Percentiles rank a stretch among this genome's conserved stretches.
These are phyloP conservation scores for Periconia macrospinosa DNA, from an alignment of 2,329 filamentous ascomycete species.

Conservation along the genomic window DNA sequence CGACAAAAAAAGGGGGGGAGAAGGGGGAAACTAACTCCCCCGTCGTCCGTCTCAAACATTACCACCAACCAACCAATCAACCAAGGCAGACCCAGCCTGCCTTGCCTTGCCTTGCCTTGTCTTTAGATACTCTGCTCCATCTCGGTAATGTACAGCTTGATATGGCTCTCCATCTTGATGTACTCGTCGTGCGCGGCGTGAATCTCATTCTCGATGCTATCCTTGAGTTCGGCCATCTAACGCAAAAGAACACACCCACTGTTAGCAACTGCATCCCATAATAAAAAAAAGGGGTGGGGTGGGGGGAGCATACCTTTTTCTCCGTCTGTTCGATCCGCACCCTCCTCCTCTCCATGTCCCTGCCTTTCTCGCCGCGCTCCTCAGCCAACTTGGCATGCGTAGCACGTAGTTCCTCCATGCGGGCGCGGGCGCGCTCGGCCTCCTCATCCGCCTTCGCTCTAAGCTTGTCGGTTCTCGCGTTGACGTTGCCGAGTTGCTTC, in stretches of 20 bases:
- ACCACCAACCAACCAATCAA: too few species aligned
- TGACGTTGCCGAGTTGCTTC: slow-evolving; percentile 82
- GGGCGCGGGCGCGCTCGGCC: slow-evolving; percentile 76
- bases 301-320: slow-evolving; percentile 74
- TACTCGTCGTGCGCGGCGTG: slow-evolving; percentile 91
- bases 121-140: slow-evolving; percentile 78
- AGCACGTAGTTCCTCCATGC: slow-evolving; percentile 85
- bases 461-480: slow-evolving; percentile 82
- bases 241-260: background rate
- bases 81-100: too few species aligned
- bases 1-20: too few species aligned
- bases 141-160: slow-evolving; percentile 96
- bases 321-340: slow-evolving; percentile 98
- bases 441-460: slow-evolving; percentile 80
- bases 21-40: too few species aligned
- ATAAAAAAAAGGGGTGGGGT: background rate
- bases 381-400: slow-evolving; percentile 80
- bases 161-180: slow-evolving; percentile 95
- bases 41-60: too few species aligned
- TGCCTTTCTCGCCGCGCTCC: slow-evolving; percentile 82
- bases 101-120: too few species aligned
- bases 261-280: slow-evolving; percentile 16
- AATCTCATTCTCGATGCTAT: slow-evolving; percentile 94
- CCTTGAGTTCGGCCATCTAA: slow-evolving; percentile 97
- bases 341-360: slow-evolving; percentile 87